Evolutionary conservation across 208 protist species (phyloP).

Genomic region (Trypanosoma vivax): DNA sequence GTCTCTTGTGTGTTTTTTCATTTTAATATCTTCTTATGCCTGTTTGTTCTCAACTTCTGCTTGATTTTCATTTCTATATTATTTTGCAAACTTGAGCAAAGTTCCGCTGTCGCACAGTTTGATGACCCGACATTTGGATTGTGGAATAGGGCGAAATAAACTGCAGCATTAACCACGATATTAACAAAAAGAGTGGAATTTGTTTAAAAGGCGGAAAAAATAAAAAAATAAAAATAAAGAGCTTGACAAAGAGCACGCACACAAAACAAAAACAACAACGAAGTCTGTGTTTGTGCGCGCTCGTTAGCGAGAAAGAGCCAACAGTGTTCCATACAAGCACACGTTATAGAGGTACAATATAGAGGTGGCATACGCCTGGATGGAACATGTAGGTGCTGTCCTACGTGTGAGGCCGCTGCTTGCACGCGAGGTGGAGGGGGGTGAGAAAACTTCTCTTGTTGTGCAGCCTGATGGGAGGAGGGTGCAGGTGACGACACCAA

Average conservation of each 20-base stretch:
- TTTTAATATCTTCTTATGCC: not conserved
- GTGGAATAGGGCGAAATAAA: no score
- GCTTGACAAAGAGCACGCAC: no score
- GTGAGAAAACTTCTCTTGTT: constrained; percentile 23
- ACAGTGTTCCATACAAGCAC: not conserved
- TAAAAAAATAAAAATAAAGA: no score
- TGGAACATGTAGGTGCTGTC: constrained; percentile 37
- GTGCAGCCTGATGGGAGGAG: constrained; percentile 11
- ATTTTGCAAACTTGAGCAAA: no score
- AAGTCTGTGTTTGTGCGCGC: not conserved
- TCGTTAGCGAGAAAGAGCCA: not conserved
- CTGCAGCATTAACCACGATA: no score
- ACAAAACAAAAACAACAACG: no score
- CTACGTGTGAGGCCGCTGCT: constrained; percentile 67
- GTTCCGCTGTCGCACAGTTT: no score
- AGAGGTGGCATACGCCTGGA: not conserved
- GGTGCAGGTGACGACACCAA: constrained; percentile 7
- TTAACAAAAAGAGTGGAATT: no score
- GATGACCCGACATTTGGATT: no score
- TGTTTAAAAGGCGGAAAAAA: no score
- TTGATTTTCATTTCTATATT: no score
- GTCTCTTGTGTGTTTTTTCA: constrained; percentile 1
- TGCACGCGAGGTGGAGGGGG: constrained; percentile 32
- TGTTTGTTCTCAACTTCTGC: not conserved
- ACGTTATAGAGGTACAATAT: not conserved